A percentile compares a stretch with the other conserved stretches of the same genome.
Conservation (phyloP, 805 yeast species). For the Lipomyces mesembrius region DNA sequence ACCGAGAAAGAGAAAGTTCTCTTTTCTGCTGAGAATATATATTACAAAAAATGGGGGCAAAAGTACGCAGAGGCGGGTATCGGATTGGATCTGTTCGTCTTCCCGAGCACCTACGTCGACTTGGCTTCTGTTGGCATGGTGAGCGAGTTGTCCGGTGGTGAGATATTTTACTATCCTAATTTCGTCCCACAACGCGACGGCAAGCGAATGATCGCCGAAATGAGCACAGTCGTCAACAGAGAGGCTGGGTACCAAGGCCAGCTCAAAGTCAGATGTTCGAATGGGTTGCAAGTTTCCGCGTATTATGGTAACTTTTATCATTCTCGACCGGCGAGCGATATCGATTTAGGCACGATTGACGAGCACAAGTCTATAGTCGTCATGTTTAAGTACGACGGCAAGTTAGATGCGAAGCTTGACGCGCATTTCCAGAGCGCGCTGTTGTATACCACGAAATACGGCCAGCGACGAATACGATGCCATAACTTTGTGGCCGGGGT, state of each 20-base stretch:
- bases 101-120: constrained; percentile 68
- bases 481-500: constrained; percentile 82
- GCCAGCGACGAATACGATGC: constrained; percentile 83
- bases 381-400: constrained; percentile 76
- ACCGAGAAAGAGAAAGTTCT: constrained; percentile 56
- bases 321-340: constrained; percentile 54
- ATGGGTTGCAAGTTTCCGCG: constrained; percentile 77
- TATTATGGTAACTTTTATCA: constrained; percentile 66
- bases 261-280: constrained; percentile 82
- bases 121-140: constrained; percentile 72
- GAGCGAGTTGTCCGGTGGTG: constrained; percentile 72
- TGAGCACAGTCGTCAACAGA: constrained; percentile 48
- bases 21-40: constrained; percentile 63
- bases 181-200: constrained; percentile 75
- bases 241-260: constrained; percentile 78
- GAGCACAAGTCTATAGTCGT: constrained; percentile 71
- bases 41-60: constrained; percentile 62
- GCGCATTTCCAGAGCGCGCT: constrained; percentile 91
- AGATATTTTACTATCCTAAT: constrained; percentile 63
- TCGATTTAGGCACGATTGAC: constrained; percentile 67
- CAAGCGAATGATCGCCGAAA: constrained; percentile 60
- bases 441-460: constrained; percentile 76
- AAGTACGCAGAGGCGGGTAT: constrained; percentile 62
- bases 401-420: constrained; percentile 68
- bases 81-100: constrained; percentile 77